Evolutionary conservation across 495 filamentous ascomycete species (phyloP), one percentile per base, ranked within the genome.

Genomic region (Tuber umbilicatum): DNA sequence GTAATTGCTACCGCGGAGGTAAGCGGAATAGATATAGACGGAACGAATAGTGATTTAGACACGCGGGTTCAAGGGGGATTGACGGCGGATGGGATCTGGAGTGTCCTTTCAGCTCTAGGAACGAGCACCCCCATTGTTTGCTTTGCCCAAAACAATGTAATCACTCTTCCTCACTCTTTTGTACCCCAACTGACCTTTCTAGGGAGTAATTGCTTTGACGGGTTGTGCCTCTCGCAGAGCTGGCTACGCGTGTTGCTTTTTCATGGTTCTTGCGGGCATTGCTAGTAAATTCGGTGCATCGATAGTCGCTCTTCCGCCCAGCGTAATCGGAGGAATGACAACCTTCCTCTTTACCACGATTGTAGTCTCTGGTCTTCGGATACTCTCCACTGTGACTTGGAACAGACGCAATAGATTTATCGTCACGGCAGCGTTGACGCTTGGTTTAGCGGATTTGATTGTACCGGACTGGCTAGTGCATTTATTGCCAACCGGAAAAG

Each of bases 161-260:
- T 21, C 17, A 31, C 2, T 38, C 5, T 38, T 23, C 35, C 7
- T 41, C 17, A 14, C 68, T 31, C 3, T 60, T n/a, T 55, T n/a
- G n/a, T 39, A 16, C 7, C 42, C 23, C 70, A 35, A 47, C 43
- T 72, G 16, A 69, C 47, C 0, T 14, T 38, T 42, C 50, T n/a
- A 79, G 77, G 77, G 84, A 47, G 83, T 85, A 23, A 85, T 85
- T 70, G 77, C 79, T 39, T 74, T 85, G 19, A 85, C 83, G 27
- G 82, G 83, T 10, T 85, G 84, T 68, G 84, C 84, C 2, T 82
- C 83, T 70, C 84, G 86, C 16, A 76, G 86, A 40, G 86, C 86
- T 1, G 85, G 86, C 10, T 87, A 86, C 83, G 85, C 83, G 55
- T 85, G 85, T 14, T 81, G 83, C 10, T 81, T 80, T 12, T 81